A percentile compares a stretch with the other conserved stretches of the same genome.
phyloP scores from a whole-genome alignment of 352 stramenopile genomes.

The Phytophthora sansomeana region DNA sequence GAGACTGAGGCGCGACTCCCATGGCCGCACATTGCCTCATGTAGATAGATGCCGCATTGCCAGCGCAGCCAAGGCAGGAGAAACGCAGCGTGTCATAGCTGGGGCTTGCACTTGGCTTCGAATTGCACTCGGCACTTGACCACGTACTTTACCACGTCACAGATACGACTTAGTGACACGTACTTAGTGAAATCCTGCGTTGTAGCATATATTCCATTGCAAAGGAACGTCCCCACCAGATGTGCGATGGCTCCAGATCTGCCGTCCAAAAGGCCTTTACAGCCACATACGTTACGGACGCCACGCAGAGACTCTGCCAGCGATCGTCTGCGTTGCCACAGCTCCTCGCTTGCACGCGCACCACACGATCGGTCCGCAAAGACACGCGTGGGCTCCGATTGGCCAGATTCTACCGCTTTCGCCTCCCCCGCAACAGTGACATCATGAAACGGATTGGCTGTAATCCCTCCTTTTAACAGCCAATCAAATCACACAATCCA shows the following conservation, averaged over 20 bases:
- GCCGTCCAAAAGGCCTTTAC: no score
- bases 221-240: no score
- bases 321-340: constrained; percentile 22
- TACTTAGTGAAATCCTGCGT: no score
- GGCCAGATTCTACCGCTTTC: no score
- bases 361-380: constrained; percentile 14
- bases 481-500: background rate
- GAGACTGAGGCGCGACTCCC: constrained; percentile 17
- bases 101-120: background rate
- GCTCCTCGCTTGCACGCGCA: constrained; percentile 3
- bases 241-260: no score
- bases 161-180: constrained; percentile 14
- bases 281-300: no score
- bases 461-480: background rate
- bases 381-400: constrained; percentile 24
- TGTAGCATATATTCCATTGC: no score
- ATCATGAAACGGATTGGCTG: background rate
- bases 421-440: background rate
- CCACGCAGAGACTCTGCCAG: background rate
- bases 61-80: constrained; percentile 2
- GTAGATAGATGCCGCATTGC: constrained; percentile 31
- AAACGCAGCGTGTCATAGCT: constrained; percentile 34
- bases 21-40: constrained; percentile 21
- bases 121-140: no score
- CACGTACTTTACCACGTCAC: constrained; percentile 26